These are phyloP conservation scores for Xylaria digitata DNA, from an alignment of 2,329 filamentous ascomycete species.

Conservation along the genomic window DNA sequence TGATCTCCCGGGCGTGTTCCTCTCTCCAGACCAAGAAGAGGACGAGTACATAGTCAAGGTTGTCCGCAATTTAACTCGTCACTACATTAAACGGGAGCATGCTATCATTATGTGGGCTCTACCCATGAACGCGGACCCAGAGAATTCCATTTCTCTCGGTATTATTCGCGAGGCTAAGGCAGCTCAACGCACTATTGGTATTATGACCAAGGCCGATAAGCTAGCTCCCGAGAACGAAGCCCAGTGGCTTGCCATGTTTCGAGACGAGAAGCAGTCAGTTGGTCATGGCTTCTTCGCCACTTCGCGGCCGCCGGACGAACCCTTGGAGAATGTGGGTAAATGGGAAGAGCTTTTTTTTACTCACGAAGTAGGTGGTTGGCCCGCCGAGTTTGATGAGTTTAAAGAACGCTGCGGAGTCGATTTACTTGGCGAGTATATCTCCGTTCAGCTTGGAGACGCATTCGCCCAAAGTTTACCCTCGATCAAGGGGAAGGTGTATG, in stretches of 20 bases:
- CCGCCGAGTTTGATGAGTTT: slow-evolving; percentile 59
- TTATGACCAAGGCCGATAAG: slow-evolving; percentile 87
- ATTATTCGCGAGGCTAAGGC: slow-evolving; percentile 70
- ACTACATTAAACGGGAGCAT: slow-evolving; percentile 75
- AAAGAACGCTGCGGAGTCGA: slow-evolving; percentile 64
- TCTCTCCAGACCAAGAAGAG: slow-evolving; percentile 70
- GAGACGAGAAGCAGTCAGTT: slow-evolving; percentile 69
- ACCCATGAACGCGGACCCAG: slow-evolving; percentile 81
- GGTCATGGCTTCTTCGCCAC: slow-evolving; percentile 85
- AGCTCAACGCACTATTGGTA: slow-evolving; percentile 72
- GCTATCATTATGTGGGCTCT: slow-evolving; percentile 82
- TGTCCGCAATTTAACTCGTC: slow-evolving; percentile 74
- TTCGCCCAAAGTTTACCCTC: slow-evolving; percentile 66
- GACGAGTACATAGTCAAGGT: slow-evolving; percentile 77
- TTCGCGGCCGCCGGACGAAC: slow-evolving; percentile 69
- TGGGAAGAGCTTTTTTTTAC: slow-evolving; percentile 67
- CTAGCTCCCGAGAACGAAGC: slow-evolving; percentile 62
- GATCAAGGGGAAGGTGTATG: slow-evolving; percentile 64
- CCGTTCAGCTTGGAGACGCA: slow-evolving; percentile 63
- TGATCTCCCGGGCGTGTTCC: slow-evolving; percentile 86
- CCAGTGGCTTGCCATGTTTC: slow-evolving; percentile 74
- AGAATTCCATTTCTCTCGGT: slow-evolving; percentile 77
- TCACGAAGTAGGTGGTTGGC: slow-evolving; percentile 57
- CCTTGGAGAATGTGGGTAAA: slow-evolving; percentile 62
- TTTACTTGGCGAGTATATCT: slow-evolving; percentile 64